phyloP scores from a whole-genome alignment of 2,329 filamentous ascomycete genomes.

The Myriosclerotinia duriaeana region DNA sequence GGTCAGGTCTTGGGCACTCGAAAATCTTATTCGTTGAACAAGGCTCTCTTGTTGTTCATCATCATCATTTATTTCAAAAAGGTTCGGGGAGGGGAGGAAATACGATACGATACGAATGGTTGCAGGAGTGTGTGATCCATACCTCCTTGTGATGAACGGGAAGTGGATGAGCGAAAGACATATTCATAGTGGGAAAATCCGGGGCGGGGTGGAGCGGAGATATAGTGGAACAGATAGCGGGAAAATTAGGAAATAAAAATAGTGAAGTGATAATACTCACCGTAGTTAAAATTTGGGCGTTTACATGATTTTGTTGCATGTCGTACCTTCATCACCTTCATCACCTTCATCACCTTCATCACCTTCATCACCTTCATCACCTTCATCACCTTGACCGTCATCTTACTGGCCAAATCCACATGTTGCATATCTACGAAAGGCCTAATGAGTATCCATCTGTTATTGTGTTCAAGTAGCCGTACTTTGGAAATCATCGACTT shows the following conservation, averaged over 20 bases:
- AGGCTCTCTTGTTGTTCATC: no score
- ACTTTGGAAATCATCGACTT: background rate
- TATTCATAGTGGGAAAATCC: background rate
- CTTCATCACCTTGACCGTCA: background rate
- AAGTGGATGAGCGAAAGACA: background rate
- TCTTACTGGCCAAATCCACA: background rate
- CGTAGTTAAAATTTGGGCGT: background rate
- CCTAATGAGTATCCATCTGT: background rate
- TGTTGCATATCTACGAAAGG: background rate
- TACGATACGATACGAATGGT: background rate
- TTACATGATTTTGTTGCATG: background rate
- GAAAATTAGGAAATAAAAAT: background rate
- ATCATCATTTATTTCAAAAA: background rate
- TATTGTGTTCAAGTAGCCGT: background rate
- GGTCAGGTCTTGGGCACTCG: background rate
- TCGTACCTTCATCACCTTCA: background rate
- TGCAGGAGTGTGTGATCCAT: background rate
- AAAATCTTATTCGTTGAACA: background rate
- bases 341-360: no score
- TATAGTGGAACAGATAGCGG: background rate
- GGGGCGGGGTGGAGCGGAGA: background rate
- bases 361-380: no score
- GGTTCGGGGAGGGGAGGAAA: background rate
- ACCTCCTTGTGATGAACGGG: background rate
- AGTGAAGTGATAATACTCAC: background rate